These are phyloP conservation scores for Boletellus ananas DNA, from an alignment of 768 basidiomycete genomes.

Conservation along the genomic window DNA sequence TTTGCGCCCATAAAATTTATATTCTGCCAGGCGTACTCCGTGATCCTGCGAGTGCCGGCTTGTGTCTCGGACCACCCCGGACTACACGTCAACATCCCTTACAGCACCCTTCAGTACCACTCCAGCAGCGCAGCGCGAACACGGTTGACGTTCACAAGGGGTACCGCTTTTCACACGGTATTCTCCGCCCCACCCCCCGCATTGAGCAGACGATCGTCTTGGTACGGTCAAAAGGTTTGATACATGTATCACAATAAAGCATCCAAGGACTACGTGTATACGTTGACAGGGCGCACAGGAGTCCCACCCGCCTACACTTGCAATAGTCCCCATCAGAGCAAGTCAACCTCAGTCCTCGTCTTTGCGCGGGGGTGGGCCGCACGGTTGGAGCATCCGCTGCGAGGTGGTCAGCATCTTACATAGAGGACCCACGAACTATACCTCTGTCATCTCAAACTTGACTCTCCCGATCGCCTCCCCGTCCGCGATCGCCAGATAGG, in stretches of 20 bases:
- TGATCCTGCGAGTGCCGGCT: neutral
- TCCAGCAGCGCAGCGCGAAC: too few relatives aligned
- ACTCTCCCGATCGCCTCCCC: constrained; percentile 87
- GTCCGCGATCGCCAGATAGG: constrained; percentile 90
- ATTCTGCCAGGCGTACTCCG: neutral
- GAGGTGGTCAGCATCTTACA: constrained; percentile 23
- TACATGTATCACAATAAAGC: too few relatives aligned
- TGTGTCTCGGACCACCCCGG: neutral
- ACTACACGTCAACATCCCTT: neutral
- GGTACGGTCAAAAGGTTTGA: too few relatives aligned
- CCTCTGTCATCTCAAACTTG: constrained; percentile 96
- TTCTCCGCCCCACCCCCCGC: neutral
- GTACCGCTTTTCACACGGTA: neutral
- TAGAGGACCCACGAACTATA: constrained; percentile 27
- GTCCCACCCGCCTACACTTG: too few relatives aligned
- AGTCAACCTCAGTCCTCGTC: constrained; percentile 58
- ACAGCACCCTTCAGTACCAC: too few relatives aligned
- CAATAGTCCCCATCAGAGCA: neutral
- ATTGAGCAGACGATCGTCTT: too few relatives aligned
- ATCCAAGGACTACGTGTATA: too few relatives aligned
- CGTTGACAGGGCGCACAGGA: too few relatives aligned
- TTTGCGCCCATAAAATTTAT: neutral
- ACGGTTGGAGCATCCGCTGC: constrained; percentile 92
- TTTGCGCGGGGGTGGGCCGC: constrained; percentile 87
- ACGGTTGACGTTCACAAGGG: neutral